Base-by-base conservation (phyloP, 495 filamentous ascomycete genomes). In the Xylaria flabelliformis region DNA sequence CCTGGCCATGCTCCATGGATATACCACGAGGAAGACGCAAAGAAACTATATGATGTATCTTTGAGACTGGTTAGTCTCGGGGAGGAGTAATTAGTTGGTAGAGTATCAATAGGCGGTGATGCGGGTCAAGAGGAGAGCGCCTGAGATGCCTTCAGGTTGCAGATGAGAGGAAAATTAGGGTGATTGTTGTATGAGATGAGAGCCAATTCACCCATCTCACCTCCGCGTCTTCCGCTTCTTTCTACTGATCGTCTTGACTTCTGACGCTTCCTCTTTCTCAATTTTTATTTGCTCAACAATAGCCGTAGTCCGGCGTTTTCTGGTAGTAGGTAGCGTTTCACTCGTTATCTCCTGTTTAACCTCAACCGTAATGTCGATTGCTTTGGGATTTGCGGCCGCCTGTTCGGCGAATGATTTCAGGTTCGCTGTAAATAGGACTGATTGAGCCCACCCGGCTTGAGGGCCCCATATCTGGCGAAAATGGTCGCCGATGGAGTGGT, bases 381-480 rank as follows among this genome's bases (percentile, higher is more conserved):
- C 79, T 74, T 91, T 88, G 1, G 85, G 77, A 15, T 85, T 80
- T 79, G 84, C 72, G 12, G 69, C 65, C 66, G 72, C 84, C 78
- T 82, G 86, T 80, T 92, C 92, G 10, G 94, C 88, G 77, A 98
- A 98, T 0, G 92, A 89, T 78, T 90, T 92, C 59, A 99, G 81
- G 79, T 99, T 94, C 4, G 96, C 97, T 0, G 96, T 96, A 79
- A 99, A 99, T 6, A 99, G 86, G 21, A 99, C 97, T 50, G 91
- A 95, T 81, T 99, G 96, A 1, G 96, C 97, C 97, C 97, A 99
- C 1, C 96, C 96, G 12, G 96, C 96, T 74, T 98, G 93, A 42
- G 91, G 89, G 0, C 96, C 96, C 97, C 97, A 98, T 6, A 98
- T 87, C 64, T 88, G 88, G 41, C 96, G 88, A 80, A 98, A 98